Conservation (phyloP, 805 yeast species). For the Metschnikowia similis region DNA sequence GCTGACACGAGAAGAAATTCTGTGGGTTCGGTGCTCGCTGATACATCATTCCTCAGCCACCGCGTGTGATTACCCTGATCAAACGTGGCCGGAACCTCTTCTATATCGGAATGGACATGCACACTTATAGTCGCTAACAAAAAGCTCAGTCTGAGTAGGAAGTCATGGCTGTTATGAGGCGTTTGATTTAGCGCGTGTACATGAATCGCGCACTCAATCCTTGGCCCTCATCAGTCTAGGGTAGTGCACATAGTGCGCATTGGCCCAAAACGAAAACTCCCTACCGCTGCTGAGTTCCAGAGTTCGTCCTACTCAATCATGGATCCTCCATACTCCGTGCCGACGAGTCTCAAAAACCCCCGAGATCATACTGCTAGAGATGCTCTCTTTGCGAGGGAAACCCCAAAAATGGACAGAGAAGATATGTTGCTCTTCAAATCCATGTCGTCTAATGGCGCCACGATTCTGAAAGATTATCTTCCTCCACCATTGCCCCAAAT, state of each 20-base stretch:
- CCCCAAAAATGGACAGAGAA: not conserved
- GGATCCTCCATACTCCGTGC: not conserved
- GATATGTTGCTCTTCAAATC: conserved; percentile 7
- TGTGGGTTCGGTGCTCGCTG: no score
- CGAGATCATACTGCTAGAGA: not conserved
- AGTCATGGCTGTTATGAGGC: no score
- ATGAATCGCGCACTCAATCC: no score
- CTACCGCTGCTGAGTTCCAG: not conserved
- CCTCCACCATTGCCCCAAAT: conserved; percentile 10
- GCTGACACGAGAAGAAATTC: no score
- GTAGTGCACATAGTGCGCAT: not conserved
- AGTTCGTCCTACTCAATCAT: not conserved
- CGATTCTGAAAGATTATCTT: conserved; percentile 10
- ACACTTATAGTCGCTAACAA: no score
- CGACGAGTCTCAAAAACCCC: not conserved
- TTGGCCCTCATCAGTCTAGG: no score
- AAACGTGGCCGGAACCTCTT: not conserved
- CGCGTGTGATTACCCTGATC: no score
- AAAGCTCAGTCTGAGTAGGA: no score
- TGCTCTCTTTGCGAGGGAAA: not conserved
- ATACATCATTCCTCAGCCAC: no score
- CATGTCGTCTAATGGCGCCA: conserved; percentile 5
- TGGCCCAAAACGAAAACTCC: not conserved
- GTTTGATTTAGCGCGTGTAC: no score
- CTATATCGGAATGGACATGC: not conserved